These are phyloP conservation scores for Vigna hirtella DNA, from an alignment of 306 rosid genomes.

Conservation along the genomic window DNA sequence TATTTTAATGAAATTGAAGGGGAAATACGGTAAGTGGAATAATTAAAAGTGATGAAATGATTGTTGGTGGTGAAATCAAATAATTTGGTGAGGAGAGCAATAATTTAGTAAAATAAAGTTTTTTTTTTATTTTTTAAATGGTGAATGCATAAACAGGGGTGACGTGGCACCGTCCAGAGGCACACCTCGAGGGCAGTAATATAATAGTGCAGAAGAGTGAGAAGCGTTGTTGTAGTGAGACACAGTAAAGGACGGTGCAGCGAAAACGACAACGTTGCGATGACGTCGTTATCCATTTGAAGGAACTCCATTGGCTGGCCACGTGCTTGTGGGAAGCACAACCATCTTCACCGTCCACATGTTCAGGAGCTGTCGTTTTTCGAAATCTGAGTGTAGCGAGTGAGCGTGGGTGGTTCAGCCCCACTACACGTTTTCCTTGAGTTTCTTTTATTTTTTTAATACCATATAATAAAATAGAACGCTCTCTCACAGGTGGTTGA, in stretches of 20 bases:
- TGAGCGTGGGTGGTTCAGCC: not conserved
- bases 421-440: constrained; percentile 40
- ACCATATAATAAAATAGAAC: not conserved
- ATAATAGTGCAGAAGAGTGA: not conserved
- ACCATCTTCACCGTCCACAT: constrained; percentile 38
- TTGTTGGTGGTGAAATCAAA: too few species aligned
- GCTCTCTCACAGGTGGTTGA: not conserved
- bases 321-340: constrained; percentile 21
- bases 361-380: constrained; percentile 26
- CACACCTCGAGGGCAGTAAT: too few species aligned
- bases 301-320: constrained; percentile 39
- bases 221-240: not conserved
- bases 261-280: constrained; percentile 17
- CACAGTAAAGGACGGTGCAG: constrained; percentile 34
- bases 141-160: not conserved
- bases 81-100: too few species aligned
- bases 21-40: too few species aligned
- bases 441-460: constrained; percentile 5
- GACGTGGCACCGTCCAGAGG: not conserved
- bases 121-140: too few species aligned
- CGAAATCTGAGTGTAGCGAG: not conserved
- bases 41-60: too few species aligned
- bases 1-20: too few species aligned
- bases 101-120: too few species aligned
- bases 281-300: constrained; percentile 31